These are phyloP conservation scores for Curvularia spicifera DNA, from an alignment of 2,329 filamentous ascomycete species.

Conservation along the genomic window DNA sequence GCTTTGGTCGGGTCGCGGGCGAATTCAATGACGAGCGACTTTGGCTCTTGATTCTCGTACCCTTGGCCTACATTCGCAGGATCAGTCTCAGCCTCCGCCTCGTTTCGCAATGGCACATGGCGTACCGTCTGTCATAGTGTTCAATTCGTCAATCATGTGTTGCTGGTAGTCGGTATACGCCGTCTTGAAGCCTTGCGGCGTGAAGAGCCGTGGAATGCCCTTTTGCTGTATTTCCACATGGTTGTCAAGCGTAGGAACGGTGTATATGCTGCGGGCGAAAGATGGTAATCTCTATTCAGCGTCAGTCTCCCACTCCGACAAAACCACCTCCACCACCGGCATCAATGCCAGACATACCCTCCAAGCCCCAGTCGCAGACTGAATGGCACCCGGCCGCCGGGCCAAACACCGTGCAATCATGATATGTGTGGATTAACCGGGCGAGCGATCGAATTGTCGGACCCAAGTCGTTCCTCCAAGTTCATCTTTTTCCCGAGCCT, in stretches of 20 bases:
- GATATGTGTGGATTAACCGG: constrained; percentile 22
- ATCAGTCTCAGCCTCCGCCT: constrained; percentile 9
- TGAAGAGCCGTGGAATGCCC: constrained; percentile 75
- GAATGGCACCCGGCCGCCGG: constrained; percentile 38
- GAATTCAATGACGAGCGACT: constrained; percentile 73
- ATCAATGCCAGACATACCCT: constrained; percentile 25
- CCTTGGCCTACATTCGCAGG: constrained; percentile 62
- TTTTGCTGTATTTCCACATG: constrained; percentile 54
- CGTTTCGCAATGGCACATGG: not conserved
- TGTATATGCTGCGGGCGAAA: constrained; percentile 47
- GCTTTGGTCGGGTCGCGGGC: constrained; percentile 81
- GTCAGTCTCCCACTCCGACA: constrained; percentile 33
- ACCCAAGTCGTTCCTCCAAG: constrained; percentile 23
- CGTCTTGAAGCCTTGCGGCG: constrained; percentile 70
- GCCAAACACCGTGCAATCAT: constrained; percentile 47
- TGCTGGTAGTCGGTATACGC: constrained; percentile 86
- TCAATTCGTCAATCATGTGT: constrained; percentile 76
- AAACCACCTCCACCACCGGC: constrained; percentile 12
- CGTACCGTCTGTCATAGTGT: constrained; percentile 73
- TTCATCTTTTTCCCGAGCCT: constrained; percentile 32
- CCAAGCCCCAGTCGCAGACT: constrained; percentile 28
- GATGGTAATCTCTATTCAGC: constrained; percentile 34
- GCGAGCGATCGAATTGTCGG: constrained; percentile 18
- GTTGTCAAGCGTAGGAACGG: constrained; percentile 58
- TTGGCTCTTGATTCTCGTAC: constrained; percentile 65